Base-by-base conservation (phyloP, 2,329 filamentous ascomycete species). In the Trichoderma citrinoviride region DNA sequence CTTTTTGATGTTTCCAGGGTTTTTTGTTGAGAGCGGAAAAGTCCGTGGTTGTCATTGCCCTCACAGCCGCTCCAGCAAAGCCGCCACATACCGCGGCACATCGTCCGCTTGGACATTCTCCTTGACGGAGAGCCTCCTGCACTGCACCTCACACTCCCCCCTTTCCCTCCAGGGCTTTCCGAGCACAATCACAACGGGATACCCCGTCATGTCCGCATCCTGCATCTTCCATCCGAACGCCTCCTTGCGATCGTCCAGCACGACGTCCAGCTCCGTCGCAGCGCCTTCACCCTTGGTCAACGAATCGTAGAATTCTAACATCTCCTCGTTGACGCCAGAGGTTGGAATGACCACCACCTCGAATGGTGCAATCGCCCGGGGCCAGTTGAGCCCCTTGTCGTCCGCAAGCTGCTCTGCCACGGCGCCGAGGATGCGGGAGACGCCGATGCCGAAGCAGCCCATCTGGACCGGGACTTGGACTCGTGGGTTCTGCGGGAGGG, bases 371-470 rank as follows among this genome's bases (percentile, higher is more conserved):
- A 98, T 93, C 10, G 81, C 87, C 6, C 88, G 82, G 0, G 95
- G 95, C 95, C 95, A 99, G 71, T 92, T 92, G 7, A 98, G 82
- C 0, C 93, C 95, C 72, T 80, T 85, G 3, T 82, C 73, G 69
- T 96, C 92, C 0, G 87, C 83, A 10, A 92, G 81, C 44, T 89
- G 84, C 68, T 94, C 89, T 1, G 93, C 93, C 0, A 95, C 87
- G 1, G 95, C 92, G 8, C 90, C 93, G 67, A 99, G 89, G 71
- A 99, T 88, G 50, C 95, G 89, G 5, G 93, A 96, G 19, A 99
- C 87, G 1, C 95, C 95, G 67, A 99, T 96, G 0, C 95, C 95
- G 73, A 97, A 92, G 75, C 95, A 99, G 63, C 95, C 95, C 95
- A 99, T 99, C 69, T 96, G 87, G 72, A 97, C 83, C 0, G 87